Evolutionary conservation across 768 basidiomycete species (phyloP).

Genomic region (Kwoniella mangroviensis): DNA sequence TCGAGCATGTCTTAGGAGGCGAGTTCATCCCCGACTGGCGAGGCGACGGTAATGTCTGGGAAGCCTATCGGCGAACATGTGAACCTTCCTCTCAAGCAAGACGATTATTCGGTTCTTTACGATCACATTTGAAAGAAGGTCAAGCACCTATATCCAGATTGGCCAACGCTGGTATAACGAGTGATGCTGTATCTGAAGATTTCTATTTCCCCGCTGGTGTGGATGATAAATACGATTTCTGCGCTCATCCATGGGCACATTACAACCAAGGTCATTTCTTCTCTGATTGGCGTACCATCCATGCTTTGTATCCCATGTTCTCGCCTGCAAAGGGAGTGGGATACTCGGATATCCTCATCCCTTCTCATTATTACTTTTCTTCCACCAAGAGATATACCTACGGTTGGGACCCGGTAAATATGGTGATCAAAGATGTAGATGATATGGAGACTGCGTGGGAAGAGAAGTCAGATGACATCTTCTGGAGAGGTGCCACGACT

Average conservation of each 20-base stretch:
- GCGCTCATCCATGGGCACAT: conserved; percentile 77
- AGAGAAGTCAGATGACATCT: conserved; percentile 78
- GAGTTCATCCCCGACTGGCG: conserved; percentile 82
- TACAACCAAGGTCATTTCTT: conserved; percentile 94
- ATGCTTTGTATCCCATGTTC: conserved; percentile 88
- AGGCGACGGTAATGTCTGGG: conserved; percentile 83
- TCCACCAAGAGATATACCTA: conserved; percentile 83
- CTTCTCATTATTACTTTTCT: conserved; percentile 94
- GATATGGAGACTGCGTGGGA: conserved; percentile 88
- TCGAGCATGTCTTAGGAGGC: conserved; percentile 67
- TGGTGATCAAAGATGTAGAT: conserved; percentile 75
- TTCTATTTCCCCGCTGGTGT: conserved; percentile 69
- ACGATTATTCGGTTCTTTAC: conserved; percentile 77
- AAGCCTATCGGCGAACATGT: conserved; percentile 91
- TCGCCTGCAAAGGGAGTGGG: conserved; percentile 86
- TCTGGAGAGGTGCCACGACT: conserved; percentile 95
- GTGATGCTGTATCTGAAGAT: conserved; percentile 58
- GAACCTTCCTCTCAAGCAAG: conserved; percentile 76
- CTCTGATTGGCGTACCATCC: conserved; percentile 91
- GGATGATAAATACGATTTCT: conserved; percentile 76
- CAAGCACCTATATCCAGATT: conserved; percentile 55
- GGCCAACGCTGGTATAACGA: conserved; percentile 58
- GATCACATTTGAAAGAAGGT: conserved; percentile 60
- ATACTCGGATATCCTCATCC: conserved; percentile 88
- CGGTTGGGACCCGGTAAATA: conserved; percentile 80